phyloP scores from a whole-genome alignment of 2,329 filamentous ascomycete genomes.

The Colletotrichum caudatum region DNA sequence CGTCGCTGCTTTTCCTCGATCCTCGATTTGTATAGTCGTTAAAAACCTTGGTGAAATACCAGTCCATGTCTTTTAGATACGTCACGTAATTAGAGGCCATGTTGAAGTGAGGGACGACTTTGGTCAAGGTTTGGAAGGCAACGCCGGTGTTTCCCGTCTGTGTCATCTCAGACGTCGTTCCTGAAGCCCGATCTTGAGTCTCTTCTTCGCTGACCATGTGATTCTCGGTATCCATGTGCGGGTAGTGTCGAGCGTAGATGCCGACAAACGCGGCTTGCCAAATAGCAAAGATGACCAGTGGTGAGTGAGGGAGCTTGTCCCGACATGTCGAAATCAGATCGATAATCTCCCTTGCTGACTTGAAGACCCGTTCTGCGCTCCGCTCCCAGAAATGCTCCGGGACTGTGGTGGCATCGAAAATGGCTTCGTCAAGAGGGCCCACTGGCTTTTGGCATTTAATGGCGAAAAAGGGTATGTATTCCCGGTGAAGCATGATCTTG shows the following conservation, averaged over 20 bases:
- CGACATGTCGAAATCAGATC: conserved; percentile 73
- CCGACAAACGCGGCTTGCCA: conserved; percentile 76
- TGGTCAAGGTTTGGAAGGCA: conserved; percentile 62
- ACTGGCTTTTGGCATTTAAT: conserved; percentile 62
- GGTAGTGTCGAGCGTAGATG: conserved; percentile 75
- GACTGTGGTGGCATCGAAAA: conserved; percentile 61
- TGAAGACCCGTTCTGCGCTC: conserved; percentile 72
- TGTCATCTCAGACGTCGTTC: conserved; percentile 48
- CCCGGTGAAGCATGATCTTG: conserved; percentile 75
- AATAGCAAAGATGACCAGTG: conserved; percentile 74
- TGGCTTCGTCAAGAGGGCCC: conserved; percentile 70
- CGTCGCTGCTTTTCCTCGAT: conserved; percentile 49
- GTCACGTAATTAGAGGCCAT: conserved; percentile 69
- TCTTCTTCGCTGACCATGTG: conserved; percentile 62
- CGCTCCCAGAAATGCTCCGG: conserved; percentile 71
- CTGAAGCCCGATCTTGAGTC: conserved; percentile 44
- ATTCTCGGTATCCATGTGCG: conserved; percentile 72
- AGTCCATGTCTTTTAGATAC: conserved; percentile 65
- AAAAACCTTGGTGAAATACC: conserved; percentile 58
- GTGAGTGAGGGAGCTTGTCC: conserved; percentile 74
- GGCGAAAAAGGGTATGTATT: conserved; percentile 76
- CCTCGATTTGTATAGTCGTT: conserved; percentile 55
- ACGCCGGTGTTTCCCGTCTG: conserved; percentile 59
- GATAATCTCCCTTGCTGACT: conserved; percentile 71
- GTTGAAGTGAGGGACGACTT: conserved; percentile 64